A percentile compares a stretch with the other conserved stretches of the same genome.
Evolutionary conservation across 805 yeast genomes (phyloP).

Genomic region (Candida bentonensis): DNA sequence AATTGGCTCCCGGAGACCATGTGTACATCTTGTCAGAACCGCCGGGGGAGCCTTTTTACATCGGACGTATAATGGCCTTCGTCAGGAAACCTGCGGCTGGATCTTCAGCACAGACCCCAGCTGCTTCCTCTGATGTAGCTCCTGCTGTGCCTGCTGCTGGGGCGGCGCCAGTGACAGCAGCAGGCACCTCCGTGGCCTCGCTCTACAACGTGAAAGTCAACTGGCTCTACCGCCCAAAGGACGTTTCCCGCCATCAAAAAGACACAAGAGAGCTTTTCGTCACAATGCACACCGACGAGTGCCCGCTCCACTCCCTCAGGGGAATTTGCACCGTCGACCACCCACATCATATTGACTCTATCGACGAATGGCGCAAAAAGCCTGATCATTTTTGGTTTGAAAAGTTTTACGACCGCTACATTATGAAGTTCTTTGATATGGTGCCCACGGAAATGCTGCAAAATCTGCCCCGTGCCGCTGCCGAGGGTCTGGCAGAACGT

Average conservation of each 20-base stretch:
- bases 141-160: slow-evolving; percentile 2
- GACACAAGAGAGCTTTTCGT: slow-evolving; percentile 73
- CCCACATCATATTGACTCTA: slow-evolving; percentile 45
- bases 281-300: slow-evolving; percentile 72
- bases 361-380: slow-evolving; percentile 37
- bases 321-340: slow-evolving; percentile 65
- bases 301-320: slow-evolving; percentile 62
- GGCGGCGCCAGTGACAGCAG: slow-evolving; percentile 10
- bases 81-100: slow-evolving; percentile 30
- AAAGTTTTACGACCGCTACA: slow-evolving; percentile 72
- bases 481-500: slow-evolving; percentile 48
- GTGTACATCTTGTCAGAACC: slow-evolving; percentile 84
- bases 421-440: slow-evolving; percentile 69
- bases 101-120: slow-evolving; percentile 4
- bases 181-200: slow-evolving; percentile 29
- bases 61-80: slow-evolving; percentile 75
- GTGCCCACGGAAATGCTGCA: slow-evolving; percentile 48
- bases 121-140: slow-evolving; percentile 10
- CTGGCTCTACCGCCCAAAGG: slow-evolving; percentile 87
- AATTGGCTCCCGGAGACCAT: slow-evolving; percentile 31
- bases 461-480: slow-evolving; percentile 44
- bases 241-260: slow-evolving; percentile 48
- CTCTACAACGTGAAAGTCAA: slow-evolving; percentile 55
- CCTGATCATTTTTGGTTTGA: slow-evolving; percentile 78
- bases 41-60: slow-evolving; percentile 85